These are phyloP conservation scores for Cryptomeria japonica DNA, from an alignment of 75 land plant genomes.

Conservation along the genomic window DNA sequence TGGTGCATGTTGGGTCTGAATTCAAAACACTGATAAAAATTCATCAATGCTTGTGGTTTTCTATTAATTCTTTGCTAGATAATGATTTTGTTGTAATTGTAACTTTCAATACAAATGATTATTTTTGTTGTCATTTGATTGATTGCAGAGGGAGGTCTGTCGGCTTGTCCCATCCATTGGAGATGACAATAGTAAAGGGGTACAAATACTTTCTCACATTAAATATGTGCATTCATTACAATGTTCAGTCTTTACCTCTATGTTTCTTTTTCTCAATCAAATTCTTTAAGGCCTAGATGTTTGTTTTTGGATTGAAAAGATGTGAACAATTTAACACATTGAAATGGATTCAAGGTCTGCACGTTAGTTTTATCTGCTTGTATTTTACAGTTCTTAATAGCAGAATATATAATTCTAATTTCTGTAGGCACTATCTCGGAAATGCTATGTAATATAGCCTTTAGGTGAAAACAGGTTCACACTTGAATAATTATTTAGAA, in stretches of 20 bases:
- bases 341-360: not conserved
- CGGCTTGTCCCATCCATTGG: conserved; percentile 45
- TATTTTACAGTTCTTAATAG: not conserved
- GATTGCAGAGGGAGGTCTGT: conserved; percentile 72
- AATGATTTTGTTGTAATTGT: not conserved
- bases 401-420: not conserved
- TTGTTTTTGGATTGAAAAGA: not conserved
- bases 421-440: too few relatives aligned
- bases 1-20: not conserved
- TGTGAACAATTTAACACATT: not conserved
- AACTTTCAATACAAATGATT: not conserved
- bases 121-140: not conserved
- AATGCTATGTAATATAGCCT: too few relatives aligned
- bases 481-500: not conserved
- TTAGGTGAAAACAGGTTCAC: not conserved
- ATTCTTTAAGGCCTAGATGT: not conserved
- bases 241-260: not conserved
- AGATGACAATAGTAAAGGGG: conserved; percentile 40
- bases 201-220: not conserved
- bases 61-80: not conserved
- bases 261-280: not conserved
- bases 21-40: not conserved
- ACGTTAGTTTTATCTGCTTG: not conserved
- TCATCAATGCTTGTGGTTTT: not conserved
- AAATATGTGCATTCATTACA: not conserved